Evolutionary conservation across 345 rosid species (phyloP).

Genomic region (sweet orange (Citrus sinensis)): DVS_A1.0 CM039168.1:27321501-27322000

Average conservation of each 20-base stretch:
- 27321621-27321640: conserved; percentile 4
- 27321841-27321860: not conserved
- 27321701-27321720: conserved; percentile 3
- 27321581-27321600: conserved; percentile 24
- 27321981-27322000: not conserved
- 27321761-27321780: not conserved
- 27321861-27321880: no score
- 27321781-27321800: not conserved
- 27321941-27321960: no score
- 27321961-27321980: not conserved
- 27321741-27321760: conserved; percentile 2
- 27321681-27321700: conserved; percentile 23
- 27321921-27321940: no score
- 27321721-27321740: not conserved
- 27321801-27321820: not conserved
- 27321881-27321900: no score
- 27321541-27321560: not conserved
- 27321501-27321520: conserved; percentile 35
- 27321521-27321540: conserved; percentile 56
- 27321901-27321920: not conserved
- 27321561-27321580: not conserved
- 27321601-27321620: conserved; percentile 13
- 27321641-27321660: conserved; percentile 2
- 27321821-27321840: not conserved
- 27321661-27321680: conserved; percentile 16